phyloP scores from a whole-genome alignment of 108 stramenopile genomes.

The Seminavis robusta region DNA sequence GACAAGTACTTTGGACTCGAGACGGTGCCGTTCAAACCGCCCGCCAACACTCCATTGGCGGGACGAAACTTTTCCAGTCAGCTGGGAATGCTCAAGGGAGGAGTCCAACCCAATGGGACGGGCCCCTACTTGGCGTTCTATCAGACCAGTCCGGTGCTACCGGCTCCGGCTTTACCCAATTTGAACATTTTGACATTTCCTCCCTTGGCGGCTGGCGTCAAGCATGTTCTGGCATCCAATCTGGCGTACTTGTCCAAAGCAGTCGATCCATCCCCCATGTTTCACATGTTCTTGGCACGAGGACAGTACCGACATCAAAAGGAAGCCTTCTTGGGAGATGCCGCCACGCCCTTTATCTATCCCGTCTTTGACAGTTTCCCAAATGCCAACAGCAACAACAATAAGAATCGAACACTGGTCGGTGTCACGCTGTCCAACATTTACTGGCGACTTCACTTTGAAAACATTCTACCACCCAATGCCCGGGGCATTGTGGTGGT shows the following conservation, averaged over 20 bases:
- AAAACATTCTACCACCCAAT: constrained; percentile 33
- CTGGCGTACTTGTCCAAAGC: not conserved
- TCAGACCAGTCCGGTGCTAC: not conserved
- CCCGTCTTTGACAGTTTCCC: constrained; percentile 18
- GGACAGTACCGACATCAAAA: not conserved
- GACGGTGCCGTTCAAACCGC: not conserved
- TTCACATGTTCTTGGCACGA: not conserved
- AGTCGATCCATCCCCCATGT: not conserved
- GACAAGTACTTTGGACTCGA: constrained; percentile 1
- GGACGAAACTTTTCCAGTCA: not conserved
- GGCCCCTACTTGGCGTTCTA: not conserved
- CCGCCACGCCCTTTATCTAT: constrained; percentile 15
- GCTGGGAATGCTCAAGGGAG: not conserved
- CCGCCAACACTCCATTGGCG: not conserved
- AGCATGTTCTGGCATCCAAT: not conserved
- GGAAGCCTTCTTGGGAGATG: constrained; percentile 1
- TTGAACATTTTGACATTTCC: not conserved
- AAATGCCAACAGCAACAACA: not conserved
- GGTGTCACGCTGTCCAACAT: constrained; percentile 19
- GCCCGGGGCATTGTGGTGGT: constrained; percentile 50
- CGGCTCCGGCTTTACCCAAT: too few relatives aligned
- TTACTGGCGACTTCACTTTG: constrained; percentile 35
- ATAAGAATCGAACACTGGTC: not conserved
- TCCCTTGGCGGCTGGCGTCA: not conserved
- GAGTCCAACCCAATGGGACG: not conserved